phyloP scores from a whole-genome alignment of 2,329 filamentous ascomycete species.

The Pseudofabraea citricarpa region DNA sequence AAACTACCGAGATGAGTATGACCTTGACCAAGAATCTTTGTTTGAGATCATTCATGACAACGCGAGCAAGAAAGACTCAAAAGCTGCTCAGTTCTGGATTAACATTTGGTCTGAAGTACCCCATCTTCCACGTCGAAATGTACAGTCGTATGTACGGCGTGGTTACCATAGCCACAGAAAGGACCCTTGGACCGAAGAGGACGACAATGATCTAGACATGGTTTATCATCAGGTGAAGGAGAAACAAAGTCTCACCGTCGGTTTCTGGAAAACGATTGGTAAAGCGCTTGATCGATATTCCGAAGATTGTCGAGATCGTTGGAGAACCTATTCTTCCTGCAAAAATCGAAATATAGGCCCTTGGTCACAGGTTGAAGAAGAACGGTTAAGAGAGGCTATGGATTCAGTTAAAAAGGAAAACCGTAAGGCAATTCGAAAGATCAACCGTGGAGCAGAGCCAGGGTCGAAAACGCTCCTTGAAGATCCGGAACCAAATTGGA shows the following conservation, averaged over 20 bases:
- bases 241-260: conserved; percentile 29
- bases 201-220: conserved; percentile 48
- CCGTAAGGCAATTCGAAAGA: conserved; percentile 42
- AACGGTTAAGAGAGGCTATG: conserved; percentile 55
- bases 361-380: conserved; percentile 51
- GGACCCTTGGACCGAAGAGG: conserved; percentile 52
- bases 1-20: conserved; percentile 37
- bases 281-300: conserved; percentile 58
- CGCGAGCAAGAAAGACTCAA: conserved; percentile 27
- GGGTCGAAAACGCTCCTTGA: conserved; percentile 37
- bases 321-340: conserved; percentile 62
- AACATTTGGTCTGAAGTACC: conserved; percentile 43
- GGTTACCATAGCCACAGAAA: conserved; percentile 62
- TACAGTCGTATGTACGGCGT: conserved; percentile 54
- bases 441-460: conserved; percentile 19
- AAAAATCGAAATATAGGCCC: conserved; percentile 41
- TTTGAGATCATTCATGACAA: conserved; percentile 38
- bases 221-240: conserved; percentile 33
- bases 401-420: too few species aligned
- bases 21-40: conserved; percentile 39
- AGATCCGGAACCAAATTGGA: conserved; percentile 55
- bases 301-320: conserved; percentile 65
- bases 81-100: conserved; percentile 45
- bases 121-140: conserved; percentile 44
- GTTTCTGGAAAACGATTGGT: conserved; percentile 61